These are phyloP conservation scores for Sedum album DNA, from an alignment of 164 flowering plant species.

Conservation along the genomic window DNA sequence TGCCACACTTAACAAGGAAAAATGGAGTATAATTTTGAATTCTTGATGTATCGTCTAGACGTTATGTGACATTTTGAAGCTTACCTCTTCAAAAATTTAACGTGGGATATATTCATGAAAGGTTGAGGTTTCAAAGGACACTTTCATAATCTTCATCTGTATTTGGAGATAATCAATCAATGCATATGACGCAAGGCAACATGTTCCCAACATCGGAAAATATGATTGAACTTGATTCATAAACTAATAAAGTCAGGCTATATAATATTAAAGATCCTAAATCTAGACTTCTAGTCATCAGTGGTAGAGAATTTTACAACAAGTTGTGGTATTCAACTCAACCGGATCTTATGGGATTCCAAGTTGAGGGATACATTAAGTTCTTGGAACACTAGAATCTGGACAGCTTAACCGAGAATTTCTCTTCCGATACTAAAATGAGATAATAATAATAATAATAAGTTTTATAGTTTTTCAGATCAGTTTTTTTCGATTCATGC, in stretches of 20 bases:
- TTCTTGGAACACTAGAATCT: background rate
- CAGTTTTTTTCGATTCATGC: too few relatives aligned
- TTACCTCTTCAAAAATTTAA: background rate
- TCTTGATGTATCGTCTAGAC: too few relatives aligned
- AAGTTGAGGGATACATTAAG: conserved; percentile 3
- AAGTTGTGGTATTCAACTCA: background rate
- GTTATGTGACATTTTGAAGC: too few relatives aligned
- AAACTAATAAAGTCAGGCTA: background rate
- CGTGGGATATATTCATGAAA: background rate
- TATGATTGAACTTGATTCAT: background rate
- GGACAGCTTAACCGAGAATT: background rate
- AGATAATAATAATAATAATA: too few relatives aligned
- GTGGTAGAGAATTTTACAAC: background rate
- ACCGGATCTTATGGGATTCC: background rate
- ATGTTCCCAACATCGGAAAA: background rate
- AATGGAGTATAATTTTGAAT: too few relatives aligned
- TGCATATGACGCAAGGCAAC: background rate
- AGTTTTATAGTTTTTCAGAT: too few relatives aligned
- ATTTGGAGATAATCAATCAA: background rate
- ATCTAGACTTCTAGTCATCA: background rate
- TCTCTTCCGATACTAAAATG: background rate
- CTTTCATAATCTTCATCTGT: too few relatives aligned
- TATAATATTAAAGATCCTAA: background rate
- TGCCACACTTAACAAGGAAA: too few relatives aligned
- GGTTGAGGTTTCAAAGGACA: background rate